Evolutionary conservation across 192 early-diverging fungal genomes (phyloP).

Genomic region (Geranomyces michiganensis): DNA sequence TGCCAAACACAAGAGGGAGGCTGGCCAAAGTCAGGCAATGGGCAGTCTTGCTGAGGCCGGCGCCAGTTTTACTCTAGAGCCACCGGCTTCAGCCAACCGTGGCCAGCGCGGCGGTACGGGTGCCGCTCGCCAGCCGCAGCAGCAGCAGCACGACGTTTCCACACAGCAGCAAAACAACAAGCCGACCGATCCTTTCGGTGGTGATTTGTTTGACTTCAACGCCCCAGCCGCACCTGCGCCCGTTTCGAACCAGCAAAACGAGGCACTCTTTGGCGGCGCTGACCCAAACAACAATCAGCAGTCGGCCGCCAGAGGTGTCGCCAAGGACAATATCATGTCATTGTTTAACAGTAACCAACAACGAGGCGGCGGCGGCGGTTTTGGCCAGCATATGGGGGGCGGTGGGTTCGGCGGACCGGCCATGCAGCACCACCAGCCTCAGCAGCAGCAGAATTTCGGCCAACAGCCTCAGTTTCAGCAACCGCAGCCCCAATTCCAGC

Average conservation of each 20-base stretch:
- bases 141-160: constrained; percentile 17
- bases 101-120: neutral
- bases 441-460: neutral
- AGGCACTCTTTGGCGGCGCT: neutral
- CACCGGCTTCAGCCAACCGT: constrained; percentile 1
- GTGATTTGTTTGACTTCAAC: constrained; percentile 4
- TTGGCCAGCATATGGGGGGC: neutral
- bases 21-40: neutral
- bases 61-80: constrained; percentile 20
- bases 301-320: neutral
- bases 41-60: constrained; percentile 5
- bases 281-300: neutral
- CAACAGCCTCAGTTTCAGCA: neutral
- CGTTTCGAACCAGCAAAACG: constrained; percentile 20
- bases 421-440: constrained; percentile 1
- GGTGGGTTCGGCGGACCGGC: neutral
- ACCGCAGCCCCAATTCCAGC: constrained; percentile 15
- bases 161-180: constrained; percentile 2
- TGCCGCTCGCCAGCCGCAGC: neutral
- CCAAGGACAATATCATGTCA: constrained; percentile 44
- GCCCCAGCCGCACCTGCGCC: constrained; percentile 23
- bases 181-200: constrained; percentile 23
- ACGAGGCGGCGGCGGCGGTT: neutral
- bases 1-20: constrained; percentile 22
- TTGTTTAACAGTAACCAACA: constrained; percentile 37